phyloP scores from a whole-genome alignment of 2,329 filamentous ascomycete genomes.

The Dactylellina drechsleri region DNA sequence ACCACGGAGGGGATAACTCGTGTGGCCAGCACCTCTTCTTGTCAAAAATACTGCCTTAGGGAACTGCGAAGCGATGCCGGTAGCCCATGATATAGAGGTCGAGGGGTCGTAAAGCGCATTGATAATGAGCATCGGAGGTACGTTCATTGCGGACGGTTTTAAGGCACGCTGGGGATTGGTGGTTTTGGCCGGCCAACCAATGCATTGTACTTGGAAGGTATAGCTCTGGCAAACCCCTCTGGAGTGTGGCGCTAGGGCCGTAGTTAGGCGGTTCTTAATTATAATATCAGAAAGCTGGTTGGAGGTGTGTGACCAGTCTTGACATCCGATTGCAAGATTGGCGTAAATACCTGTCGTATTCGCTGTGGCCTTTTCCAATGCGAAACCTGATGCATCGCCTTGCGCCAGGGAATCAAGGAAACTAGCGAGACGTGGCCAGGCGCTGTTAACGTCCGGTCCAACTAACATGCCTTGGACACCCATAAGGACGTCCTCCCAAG shows the following conservation, averaged over 20 bases:
- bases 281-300: not conserved
- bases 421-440: conserved; percentile 56
- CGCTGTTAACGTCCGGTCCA: conserved; percentile 1
- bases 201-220: conserved; percentile 61
- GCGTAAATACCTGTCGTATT: conserved; percentile 58
- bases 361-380: conserved; percentile 58
- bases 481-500: not conserved
- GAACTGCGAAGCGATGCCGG: conserved; percentile 60
- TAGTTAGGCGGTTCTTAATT: conserved; percentile 56
- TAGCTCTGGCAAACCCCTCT: conserved; percentile 61
- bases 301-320: conserved; percentile 61
- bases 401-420: conserved; percentile 59
- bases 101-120: conserved; percentile 63
- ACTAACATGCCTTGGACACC: conserved; percentile 20
- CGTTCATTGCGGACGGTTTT: conserved; percentile 55
- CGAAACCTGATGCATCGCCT: conserved; percentile 62
- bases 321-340: conserved; percentile 61
- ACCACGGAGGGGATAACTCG: conserved; percentile 60
- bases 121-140: conserved; percentile 61
- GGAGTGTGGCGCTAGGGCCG: conserved; percentile 61
- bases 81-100: conserved; percentile 62
- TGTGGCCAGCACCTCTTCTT: conserved; percentile 63
- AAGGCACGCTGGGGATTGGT: conserved; percentile 59
- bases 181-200: conserved; percentile 62
- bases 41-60: conserved; percentile 62